Evolutionary conservation across 257 asterid species (phyloP).

Genomic region (Solanum paucissectum): DNA sequence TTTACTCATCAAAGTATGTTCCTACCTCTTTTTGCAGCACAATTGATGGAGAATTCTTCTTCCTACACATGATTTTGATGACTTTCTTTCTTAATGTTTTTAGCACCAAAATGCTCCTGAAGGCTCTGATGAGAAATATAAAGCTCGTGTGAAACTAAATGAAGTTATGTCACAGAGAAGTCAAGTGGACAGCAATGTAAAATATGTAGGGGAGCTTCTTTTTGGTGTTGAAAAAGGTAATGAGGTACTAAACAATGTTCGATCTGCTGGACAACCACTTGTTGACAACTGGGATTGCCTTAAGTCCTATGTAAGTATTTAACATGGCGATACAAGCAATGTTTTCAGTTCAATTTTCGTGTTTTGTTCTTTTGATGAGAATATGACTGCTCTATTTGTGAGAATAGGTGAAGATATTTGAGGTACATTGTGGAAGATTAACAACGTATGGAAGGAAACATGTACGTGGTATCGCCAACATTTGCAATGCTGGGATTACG

Average conservation of each 20-base stretch:
- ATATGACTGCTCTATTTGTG: background rate
- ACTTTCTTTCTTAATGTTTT: background rate
- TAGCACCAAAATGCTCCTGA: background rate
- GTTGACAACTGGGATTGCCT: conserved; percentile 41
- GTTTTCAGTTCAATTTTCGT: background rate
- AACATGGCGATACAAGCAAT: background rate
- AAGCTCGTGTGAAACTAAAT: background rate
- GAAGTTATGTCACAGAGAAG: background rate
- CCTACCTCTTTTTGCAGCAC: background rate
- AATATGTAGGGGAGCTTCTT: background rate
- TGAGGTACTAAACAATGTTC: background rate
- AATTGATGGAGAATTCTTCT: background rate
- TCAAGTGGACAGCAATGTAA: background rate
- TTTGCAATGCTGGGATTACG: conserved; percentile 29
- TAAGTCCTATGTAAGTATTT: conserved; percentile 58
- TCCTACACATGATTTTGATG: background rate
- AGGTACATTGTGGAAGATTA: conserved; percentile 63
- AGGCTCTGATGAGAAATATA: background rate
- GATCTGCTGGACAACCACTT: conserved; percentile 50
- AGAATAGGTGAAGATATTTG: conserved; percentile 55
- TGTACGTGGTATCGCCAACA: conserved; percentile 48
- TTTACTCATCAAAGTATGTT: conserved; percentile 71
- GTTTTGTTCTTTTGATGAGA: background rate
- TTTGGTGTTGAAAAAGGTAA: background rate
- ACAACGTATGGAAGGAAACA: conserved; percentile 92